Base-by-base conservation (phyloP, 83 land plant species). In the Picea mariana region DNA sequence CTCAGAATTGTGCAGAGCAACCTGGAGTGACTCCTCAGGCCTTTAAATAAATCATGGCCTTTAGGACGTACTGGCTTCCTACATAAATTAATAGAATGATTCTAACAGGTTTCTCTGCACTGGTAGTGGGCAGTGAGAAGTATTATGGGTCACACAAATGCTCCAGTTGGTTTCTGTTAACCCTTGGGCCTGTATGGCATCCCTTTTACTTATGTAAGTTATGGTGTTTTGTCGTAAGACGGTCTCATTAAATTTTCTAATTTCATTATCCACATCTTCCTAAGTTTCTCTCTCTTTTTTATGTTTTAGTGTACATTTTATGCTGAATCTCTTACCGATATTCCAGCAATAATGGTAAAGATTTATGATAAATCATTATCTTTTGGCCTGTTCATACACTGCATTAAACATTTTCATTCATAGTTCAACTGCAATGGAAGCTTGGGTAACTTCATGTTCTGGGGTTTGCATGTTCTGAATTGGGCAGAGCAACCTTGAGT, bases 51-150 rank as follows among this genome's bases (percentile, higher is more conserved):
- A 27, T 27, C 31, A 27, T 27, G 31, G 21, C 63, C 9, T 79
- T 21, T 9, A 20, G 26, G 80, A 60, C 80, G 0, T 27, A 62
- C 17, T 15, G 8, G 63, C 63, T 60, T 79, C 80, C 42, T 60
- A 73, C 77, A 73, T 21, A 42, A 73, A 73, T 42, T 0, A 20
- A n/a, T 73, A 8, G 18, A 60, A 58, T 83, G 92, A 86, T 86
- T 87, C 92, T 90, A 88, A 90, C 94, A 92, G 94, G 92, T 92
- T 88, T 92, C 94, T 90, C 94, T 92, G 94, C 31, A 92, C 92
- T 92, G 94, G 82, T 77, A 88, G 91, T 92, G 94, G 90, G 87
- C 92, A 88, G 92, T 83, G 92, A 90, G 92, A 90, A 90, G 92
- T 92, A 92, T 90, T 92, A 47, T 73, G 77, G 77, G 77, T 42